phyloP scores from a whole-genome alignment of 768 basidiomycete species.

The Tylopilus felleus region DNA sequence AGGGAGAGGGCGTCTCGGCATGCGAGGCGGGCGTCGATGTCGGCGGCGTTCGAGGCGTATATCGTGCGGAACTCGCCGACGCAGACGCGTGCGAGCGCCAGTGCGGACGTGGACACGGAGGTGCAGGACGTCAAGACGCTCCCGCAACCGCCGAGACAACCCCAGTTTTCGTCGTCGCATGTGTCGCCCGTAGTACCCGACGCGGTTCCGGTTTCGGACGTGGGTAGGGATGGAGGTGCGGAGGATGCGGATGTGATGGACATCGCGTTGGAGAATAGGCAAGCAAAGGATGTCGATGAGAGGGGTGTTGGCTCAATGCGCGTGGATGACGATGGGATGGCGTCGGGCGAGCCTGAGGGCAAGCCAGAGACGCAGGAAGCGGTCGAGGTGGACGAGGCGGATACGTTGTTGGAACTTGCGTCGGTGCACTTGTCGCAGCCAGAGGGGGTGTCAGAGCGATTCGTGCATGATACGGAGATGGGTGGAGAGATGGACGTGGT shows the following conservation, averaged over 20 bases:
- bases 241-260: background rate
- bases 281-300: background rate
- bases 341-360: background rate
- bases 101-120: too few species aligned
- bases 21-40: conserved; percentile 11
- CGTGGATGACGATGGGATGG: background rate
- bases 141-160: background rate
- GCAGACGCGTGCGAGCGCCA: too few species aligned
- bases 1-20: background rate
- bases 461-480: background rate
- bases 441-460: background rate
- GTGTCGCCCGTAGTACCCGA: background rate
- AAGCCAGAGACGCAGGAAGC: background rate
- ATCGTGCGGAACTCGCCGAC: conserved; percentile 13
- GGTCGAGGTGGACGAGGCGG: conserved; percentile 11
- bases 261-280: background rate
- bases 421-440: conserved; percentile 21
- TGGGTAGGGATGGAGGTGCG: too few species aligned
- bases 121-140: too few species aligned
- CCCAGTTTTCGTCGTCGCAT: background rate
- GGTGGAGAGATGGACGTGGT: background rate
- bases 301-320: background rate
- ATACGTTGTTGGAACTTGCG: conserved; percentile 22
- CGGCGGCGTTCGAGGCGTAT: conserved; percentile 16
- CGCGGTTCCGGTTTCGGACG: background rate